Evolutionary conservation across 2,329 filamentous ascomycete species (phyloP).

Genomic region (Ophiosphaerella korrae): DNA sequence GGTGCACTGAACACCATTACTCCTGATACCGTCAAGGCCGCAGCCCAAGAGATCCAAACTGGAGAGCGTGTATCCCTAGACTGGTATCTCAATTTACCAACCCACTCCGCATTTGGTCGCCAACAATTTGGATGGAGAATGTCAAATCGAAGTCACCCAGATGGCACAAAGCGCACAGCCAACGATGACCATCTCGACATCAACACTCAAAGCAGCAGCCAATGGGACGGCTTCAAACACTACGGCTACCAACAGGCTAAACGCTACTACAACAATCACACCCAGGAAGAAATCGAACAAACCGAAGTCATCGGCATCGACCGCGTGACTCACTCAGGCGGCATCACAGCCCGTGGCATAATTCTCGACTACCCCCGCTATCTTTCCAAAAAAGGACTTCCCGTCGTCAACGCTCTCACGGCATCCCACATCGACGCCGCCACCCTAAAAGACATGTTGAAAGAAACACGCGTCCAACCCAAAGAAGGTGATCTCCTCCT

Average conservation of each 20-base stretch:
- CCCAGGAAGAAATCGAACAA: conserved; percentile 47
- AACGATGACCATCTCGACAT: conserved; percentile 47
- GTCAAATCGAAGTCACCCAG: conserved; percentile 31
- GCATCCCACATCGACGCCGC: conserved; percentile 27
- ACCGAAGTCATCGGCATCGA: conserved; percentile 51
- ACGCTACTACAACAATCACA: conserved; percentile 51
- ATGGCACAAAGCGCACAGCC: conserved; percentile 35
- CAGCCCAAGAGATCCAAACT: conserved; percentile 53
- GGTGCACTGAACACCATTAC: conserved; percentile 63
- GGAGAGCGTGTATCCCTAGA: conserved; percentile 48
- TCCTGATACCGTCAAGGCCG: conserved; percentile 49
- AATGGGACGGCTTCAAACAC: conserved; percentile 50
- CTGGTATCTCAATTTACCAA: conserved; percentile 50
- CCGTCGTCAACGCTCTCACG: conserved; percentile 26
- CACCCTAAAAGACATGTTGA: conserved; percentile 38
- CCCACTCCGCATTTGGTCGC: conserved; percentile 45
- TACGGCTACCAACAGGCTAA: conserved; percentile 50
- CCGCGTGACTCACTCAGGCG: conserved; percentile 32
- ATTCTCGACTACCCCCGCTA: conserved; percentile 43
- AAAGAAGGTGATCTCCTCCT: conserved; percentile 38
- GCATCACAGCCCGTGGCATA: conserved; percentile 36
- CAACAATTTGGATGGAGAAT: conserved; percentile 38
- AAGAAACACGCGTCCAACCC: conserved; percentile 43
- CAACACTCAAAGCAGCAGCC: conserved; percentile 47
- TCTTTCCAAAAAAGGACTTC: conserved; percentile 22